Conservation (phyloP, 139 green algal species). For the Haematococcus sp. region DNA sequence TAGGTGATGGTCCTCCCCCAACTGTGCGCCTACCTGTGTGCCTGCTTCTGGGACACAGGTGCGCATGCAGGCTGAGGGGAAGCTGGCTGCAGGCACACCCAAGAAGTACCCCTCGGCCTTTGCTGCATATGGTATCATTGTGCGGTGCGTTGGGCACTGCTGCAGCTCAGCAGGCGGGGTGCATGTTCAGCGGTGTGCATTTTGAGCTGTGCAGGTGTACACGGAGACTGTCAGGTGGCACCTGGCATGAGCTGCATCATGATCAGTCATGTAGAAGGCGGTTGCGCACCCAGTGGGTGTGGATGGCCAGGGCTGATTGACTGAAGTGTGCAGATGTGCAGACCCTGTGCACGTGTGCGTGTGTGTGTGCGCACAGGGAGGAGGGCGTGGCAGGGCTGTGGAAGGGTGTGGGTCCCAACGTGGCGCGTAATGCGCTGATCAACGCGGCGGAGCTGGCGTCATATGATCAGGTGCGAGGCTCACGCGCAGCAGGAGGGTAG, state of each 20-base stretch:
- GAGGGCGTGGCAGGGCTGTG: conserved; percentile 90
- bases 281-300: no score
- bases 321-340: neutral
- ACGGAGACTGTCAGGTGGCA: neutral
- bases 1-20: neutral
- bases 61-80: conserved; percentile 93
- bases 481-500: neutral
- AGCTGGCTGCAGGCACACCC: conserved; percentile 67
- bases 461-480: conserved; percentile 83
- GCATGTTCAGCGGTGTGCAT: neutral
- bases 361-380: conserved; percentile 46
- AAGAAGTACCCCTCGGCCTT: conserved; percentile 86
- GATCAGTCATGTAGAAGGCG: no score
- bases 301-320: neutral
- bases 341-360: neutral
- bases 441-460: conserved; percentile 95
- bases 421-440: conserved; percentile 95
- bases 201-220: neutral
- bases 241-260: neutral
- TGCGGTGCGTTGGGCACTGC: conserved; percentile 24
- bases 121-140: conserved; percentile 91
- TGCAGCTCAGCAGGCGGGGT: neutral
- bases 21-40: neutral
- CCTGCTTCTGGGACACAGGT: conserved; percentile 51
- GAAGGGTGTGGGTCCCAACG: conserved; percentile 94